A percentile compares a stretch with the other conserved stretches of the same genome.
These are phyloP conservation scores for Hypoxylon sp. DNA, from an alignment of 2,329 filamentous ascomycete genomes.

Conservation along the genomic window DNA sequence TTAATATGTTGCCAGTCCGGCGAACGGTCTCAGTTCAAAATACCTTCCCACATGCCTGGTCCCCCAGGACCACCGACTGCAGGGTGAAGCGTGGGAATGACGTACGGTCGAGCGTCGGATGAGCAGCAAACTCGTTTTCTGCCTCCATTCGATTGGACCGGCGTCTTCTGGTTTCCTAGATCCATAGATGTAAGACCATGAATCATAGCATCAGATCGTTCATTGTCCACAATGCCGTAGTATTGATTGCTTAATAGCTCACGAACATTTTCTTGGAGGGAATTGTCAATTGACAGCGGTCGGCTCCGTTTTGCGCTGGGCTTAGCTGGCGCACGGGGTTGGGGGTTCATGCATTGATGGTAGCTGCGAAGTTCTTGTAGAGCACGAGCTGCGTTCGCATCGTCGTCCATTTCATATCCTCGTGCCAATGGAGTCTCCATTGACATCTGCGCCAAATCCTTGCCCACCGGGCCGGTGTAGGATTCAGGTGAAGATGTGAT, in stretches of 20 bases:
- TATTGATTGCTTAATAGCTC: slow-evolving; percentile 66
- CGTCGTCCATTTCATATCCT: slow-evolving; percentile 65
- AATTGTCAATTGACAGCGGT: slow-evolving; percentile 70
- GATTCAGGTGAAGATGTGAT: slow-evolving; percentile 71
- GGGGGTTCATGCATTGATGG: slow-evolving; percentile 54
- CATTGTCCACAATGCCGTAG: slow-evolving; percentile 56
- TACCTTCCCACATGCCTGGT: slow-evolving; percentile 77
- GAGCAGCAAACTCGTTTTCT: slow-evolving; percentile 78
- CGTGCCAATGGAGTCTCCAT: slow-evolving; percentile 64
- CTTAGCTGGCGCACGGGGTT: slow-evolving; percentile 56
- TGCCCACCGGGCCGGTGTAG: slow-evolving; percentile 68
- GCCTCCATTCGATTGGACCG: slow-evolving; percentile 61
- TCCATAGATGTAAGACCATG: slow-evolving; percentile 55
- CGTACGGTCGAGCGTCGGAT: slow-evolving; percentile 68
- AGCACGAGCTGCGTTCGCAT: slow-evolving; percentile 69
- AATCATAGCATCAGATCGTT: slow-evolving; percentile 57
- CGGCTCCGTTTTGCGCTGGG: slow-evolving; percentile 72
- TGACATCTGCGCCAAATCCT: slow-evolving; percentile 66
- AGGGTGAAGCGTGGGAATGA: slow-evolving; percentile 64
- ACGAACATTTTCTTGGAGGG: slow-evolving; percentile 78
- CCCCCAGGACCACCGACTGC: slow-evolving; percentile 67
- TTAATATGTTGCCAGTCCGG: slow-evolving; percentile 44
- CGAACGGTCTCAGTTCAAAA: slow-evolving; percentile 65
- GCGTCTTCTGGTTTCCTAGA: slow-evolving; percentile 44
- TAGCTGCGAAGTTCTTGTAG: slow-evolving; percentile 74